Base-by-base conservation (phyloP, 2,329 filamentous ascomycete genomes). In the Amauroascus niger region DNA sequence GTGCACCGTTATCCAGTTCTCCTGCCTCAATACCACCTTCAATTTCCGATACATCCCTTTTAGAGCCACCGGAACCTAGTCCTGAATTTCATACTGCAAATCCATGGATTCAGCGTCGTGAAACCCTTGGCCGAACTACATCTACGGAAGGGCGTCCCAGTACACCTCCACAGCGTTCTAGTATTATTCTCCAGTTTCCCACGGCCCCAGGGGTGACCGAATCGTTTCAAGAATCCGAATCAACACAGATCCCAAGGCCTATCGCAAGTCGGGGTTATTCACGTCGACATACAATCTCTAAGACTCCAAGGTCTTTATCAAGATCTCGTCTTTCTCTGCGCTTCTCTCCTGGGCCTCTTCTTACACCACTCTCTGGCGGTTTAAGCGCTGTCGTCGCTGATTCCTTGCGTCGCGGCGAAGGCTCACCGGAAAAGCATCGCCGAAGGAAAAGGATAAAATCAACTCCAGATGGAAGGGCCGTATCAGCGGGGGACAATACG, bases 361-460 rank as follows among this genome's bases (percentile, higher is more conserved):
- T 82, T 1, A 77, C 78, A 28, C 80, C 83, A 0, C 70, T 86
- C 1, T 81, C 78, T 1, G 77, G 76, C 1, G 78, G 77, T 0
- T 71, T 86, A 14, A 80, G 75, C 62, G 82, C 78, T 1, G 78
- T 86, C 46, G 80, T 86, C 5, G 82, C 81, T 7, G 82, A 86
- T 26, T 77, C 80, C 20, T 70, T 84, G 24, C 76, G 81, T n/a
- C 76, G 79, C 14, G 78, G 79, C 13, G 72, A 79, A 55, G 74
- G 73, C 7, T 69, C 67, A 20, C 64, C 71, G 16, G 59, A 60
- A 18, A 50, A 48, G 13, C 48, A 37, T n/a, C 24, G 45, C 11
- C 44, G n/a, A 20, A 46, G 33, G 32, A 44, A 24, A 26, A 35
- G 28, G 13, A 37, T 52, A 1, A 52, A 24, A 24, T 24, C 22